These are phyloP conservation scores for Neofusicoccum sp. DNA, from an alignment of 2,329 filamentous ascomycete genomes.

Conservation along the genomic window DNA sequence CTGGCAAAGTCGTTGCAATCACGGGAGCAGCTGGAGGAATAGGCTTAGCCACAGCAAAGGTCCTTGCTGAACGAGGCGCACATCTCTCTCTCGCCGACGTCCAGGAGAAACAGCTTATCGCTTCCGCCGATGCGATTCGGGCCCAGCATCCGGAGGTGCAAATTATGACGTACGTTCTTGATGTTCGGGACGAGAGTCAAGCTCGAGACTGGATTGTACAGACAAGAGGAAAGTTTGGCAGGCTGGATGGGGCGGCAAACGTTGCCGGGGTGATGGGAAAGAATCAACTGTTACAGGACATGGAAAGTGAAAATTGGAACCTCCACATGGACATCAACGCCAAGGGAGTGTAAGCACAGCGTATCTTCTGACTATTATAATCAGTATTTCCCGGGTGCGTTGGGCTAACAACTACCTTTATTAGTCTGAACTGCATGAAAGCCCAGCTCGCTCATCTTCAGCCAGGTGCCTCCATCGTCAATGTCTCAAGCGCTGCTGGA, in stretches of 20 bases:
- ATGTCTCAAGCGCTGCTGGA: slow-evolving; percentile 50
- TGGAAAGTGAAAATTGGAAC: slow-evolving; percentile 34
- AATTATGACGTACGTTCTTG: too few species aligned
- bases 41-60: slow-evolving; percentile 35
- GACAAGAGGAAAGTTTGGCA: slow-evolving; percentile 20
- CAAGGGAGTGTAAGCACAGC: slow-evolving; percentile 17
- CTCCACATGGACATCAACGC: slow-evolving; percentile 31
- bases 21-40: slow-evolving; percentile 41
- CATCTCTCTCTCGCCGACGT: slow-evolving; percentile 38
- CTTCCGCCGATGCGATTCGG: slow-evolving; percentile 28
- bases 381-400: too few species aligned
- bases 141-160: slow-evolving; percentile 22
- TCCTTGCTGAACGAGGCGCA: slow-evolving; percentile 34
- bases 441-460: slow-evolving; percentile 36
- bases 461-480: slow-evolving; percentile 30
- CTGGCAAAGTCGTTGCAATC: slow-evolving; percentile 21
- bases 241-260: slow-evolving; percentile 41
- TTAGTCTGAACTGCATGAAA: slow-evolving; percentile 18
- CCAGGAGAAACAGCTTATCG: background rate
- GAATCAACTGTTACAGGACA: slow-evolving; percentile 32
- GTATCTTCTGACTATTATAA: background rate
- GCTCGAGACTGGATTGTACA: slow-evolving; percentile 32
- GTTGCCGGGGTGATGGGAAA: slow-evolving; percentile 39
- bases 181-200: slow-evolving; percentile 22
- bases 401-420: too few species aligned